These are phyloP conservation scores for Escallonia rubra DNA, from an alignment of 129 eudicot species.

Conservation along the genomic window DNA sequence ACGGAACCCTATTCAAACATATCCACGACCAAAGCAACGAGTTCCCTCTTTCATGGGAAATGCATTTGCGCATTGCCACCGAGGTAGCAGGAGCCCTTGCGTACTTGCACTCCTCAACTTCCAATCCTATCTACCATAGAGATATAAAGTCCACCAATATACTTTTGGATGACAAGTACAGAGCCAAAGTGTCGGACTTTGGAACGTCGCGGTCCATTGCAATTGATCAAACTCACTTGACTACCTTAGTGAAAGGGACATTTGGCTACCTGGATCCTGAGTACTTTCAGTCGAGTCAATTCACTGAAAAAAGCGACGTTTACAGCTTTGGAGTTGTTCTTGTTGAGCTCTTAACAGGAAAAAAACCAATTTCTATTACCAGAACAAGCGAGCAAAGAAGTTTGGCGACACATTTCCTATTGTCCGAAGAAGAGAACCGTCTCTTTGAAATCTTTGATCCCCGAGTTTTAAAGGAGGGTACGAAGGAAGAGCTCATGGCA, in stretches of 20 bases:
- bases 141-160: constrained; percentile 13
- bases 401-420: neutral
- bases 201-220: neutral
- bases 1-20: constrained; percentile 3
- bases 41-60: constrained; percentile 1
- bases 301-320: neutral
- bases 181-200: constrained; percentile 2
- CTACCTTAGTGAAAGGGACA: neutral
- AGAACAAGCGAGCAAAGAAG: neutral
- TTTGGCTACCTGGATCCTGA: constrained; percentile 7
- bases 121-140: constrained; percentile 9
- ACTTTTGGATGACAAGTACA: constrained; percentile 1
- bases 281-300: neutral
- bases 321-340: constrained; percentile 5
- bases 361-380: neutral
- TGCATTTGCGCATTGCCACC: constrained; percentile 3
- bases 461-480: neutral
- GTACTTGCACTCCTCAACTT: constrained; percentile 16
- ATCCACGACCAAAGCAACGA: neutral
- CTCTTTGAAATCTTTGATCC: neutral
- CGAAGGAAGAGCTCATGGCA: neutral
- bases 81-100: constrained; percentile 10
- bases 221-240: neutral
- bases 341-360: neutral
- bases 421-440: neutral